Conservation (phyloP, 306 rosid genomes). For the Vachellia pachyceras region DNA sequence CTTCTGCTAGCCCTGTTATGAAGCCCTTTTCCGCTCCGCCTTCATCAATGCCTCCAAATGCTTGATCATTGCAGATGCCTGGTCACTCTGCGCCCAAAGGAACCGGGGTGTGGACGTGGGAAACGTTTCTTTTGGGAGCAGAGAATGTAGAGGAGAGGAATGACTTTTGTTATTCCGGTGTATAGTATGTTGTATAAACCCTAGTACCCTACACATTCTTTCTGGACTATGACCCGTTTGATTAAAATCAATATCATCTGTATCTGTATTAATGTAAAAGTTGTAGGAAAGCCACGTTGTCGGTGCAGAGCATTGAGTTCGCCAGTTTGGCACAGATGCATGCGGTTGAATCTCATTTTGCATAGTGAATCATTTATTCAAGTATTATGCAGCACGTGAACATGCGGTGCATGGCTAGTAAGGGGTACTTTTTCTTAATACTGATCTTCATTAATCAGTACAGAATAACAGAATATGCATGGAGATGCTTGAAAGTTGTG, state of each 20-base stretch:
- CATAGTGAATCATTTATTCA: not conserved
- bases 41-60: conserved; percentile 52
- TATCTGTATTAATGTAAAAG: not conserved
- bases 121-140: conserved; percentile 10
- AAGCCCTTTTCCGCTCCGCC: conserved; percentile 52
- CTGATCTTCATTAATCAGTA: not conserved
- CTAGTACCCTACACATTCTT: conserved; percentile 12
- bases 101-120: conserved; percentile 13
- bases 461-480: not conserved
- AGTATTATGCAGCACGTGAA: not conserved
- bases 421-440: not conserved
- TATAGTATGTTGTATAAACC: conserved; percentile 9
- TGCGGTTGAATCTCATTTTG: not conserved
- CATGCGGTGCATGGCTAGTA: not conserved
- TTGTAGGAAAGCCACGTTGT: not conserved
- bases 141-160: not conserved
- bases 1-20: conserved; percentile 42
- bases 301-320: not conserved
- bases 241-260: conserved; percentile 3
- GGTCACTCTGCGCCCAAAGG: conserved; percentile 44
- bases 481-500: not conserved
- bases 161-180: conserved; percentile 18
- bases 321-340: not conserved
- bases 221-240: conserved; percentile 2
- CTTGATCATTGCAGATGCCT: conserved; percentile 44